Evolutionary conservation across 2,329 filamentous ascomycete genomes (phyloP).

Genomic region (Fusarium camptoceras): DNA sequence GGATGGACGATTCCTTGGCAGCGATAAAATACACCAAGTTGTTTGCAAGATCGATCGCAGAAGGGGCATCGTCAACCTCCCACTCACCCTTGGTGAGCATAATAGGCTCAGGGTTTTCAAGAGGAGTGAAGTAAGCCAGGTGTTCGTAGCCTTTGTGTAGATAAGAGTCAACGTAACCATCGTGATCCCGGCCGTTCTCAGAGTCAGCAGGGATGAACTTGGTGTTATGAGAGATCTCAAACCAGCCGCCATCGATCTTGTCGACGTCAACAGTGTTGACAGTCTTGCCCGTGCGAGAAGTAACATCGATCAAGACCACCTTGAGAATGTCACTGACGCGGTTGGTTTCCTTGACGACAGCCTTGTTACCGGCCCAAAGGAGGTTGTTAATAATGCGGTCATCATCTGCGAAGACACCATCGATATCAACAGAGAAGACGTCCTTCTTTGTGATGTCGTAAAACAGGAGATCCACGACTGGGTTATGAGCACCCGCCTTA

Average conservation of each 20-base stretch:
- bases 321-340: conserved; percentile 92
- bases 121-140: conserved; percentile 89
- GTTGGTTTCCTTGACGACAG: conserved; percentile 92
- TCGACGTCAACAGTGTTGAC: conserved; percentile 84
- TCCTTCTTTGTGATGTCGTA: conserved; percentile 85
- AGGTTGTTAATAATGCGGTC: conserved; percentile 93
- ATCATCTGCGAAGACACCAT: conserved; percentile 81
- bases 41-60: conserved; percentile 83
- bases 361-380: conserved; percentile 87
- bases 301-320: conserved; percentile 86
- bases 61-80: conserved; percentile 90
- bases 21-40: conserved; percentile 92
- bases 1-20: conserved; percentile 87
- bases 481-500: conserved; percentile 94
- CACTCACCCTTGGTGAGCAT: conserved; percentile 90
- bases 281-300: conserved; percentile 77
- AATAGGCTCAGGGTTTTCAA: conserved; percentile 84
- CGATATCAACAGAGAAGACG: conserved; percentile 81
- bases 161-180: conserved; percentile 93
- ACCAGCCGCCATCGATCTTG: conserved; percentile 94
- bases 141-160: conserved; percentile 91
- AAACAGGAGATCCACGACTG: conserved; percentile 86
- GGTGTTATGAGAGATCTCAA: conserved; percentile 90
- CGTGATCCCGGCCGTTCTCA: conserved; percentile 76
- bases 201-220: conserved; percentile 88